Evolutionary conservation across 192 early-diverging fungal genomes (phyloP).

Genomic region (Coemansia nantahalensis): DNA sequence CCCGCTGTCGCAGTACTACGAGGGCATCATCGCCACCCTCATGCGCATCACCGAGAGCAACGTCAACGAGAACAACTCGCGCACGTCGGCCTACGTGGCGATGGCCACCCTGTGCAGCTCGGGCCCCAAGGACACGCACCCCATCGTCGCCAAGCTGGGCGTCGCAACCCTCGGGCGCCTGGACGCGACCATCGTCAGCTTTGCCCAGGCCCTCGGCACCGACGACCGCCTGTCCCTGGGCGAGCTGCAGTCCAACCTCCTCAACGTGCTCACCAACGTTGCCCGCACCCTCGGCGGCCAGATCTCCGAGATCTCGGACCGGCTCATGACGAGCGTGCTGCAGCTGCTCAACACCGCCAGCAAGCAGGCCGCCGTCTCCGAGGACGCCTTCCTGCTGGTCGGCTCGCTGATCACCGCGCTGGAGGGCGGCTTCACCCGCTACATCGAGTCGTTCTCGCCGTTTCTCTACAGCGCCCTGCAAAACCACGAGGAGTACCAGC

Average conservation of each 20-base stretch:
- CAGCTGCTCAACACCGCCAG: conserved; percentile 67
- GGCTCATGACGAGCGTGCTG: conserved; percentile 86
- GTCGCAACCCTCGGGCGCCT: conserved; percentile 76
- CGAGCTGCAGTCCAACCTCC: conserved; percentile 92
- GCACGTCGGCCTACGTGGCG: conserved; percentile 91
- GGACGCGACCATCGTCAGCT: conserved; percentile 68
- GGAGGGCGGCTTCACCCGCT: conserved; percentile 83
- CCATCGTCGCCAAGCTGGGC: conserved; percentile 72
- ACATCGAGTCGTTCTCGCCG: conserved; percentile 83
- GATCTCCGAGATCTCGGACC: conserved; percentile 75
- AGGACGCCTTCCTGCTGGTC: conserved; percentile 91
- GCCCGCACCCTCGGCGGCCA: conserved; percentile 76
- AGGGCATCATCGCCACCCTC: conserved; percentile 73
- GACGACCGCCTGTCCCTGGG: conserved; percentile 81
- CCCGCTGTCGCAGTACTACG: conserved; percentile 81
- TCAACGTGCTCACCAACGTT: conserved; percentile 83
- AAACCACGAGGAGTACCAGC: conserved; percentile 89
- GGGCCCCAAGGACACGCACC: conserved; percentile 74
- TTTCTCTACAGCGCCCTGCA: conserved; percentile 78
- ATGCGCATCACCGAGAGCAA: conserved; percentile 70
- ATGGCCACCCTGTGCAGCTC: conserved; percentile 76
- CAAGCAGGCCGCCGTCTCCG: conserved; percentile 79
- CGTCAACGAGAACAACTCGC: conserved; percentile 81
- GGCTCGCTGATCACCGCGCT: conserved; percentile 79
- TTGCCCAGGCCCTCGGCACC: conserved; percentile 72